Evolutionary conservation across 2,329 filamentous ascomycete species (phyloP).

Genomic region (Rhynchosporium graminicola): DNA sequence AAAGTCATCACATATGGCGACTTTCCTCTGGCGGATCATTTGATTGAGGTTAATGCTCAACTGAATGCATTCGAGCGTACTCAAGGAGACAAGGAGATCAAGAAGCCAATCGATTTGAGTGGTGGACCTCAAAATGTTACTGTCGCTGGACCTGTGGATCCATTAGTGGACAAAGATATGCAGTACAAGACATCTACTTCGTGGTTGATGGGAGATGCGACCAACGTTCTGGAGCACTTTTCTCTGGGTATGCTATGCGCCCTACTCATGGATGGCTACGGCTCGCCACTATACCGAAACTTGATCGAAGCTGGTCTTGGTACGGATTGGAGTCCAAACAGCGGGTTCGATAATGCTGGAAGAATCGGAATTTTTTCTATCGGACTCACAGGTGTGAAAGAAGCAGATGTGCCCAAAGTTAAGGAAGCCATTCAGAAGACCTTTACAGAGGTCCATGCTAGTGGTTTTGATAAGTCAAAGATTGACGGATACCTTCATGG

Average conservation of each 20-base stretch:
- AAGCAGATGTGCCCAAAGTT: conserved; percentile 75
- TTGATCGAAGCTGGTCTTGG: conserved; percentile 89
- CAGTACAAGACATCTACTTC: conserved; percentile 94
- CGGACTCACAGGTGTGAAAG: conserved; percentile 84
- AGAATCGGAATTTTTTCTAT: conserved; percentile 84
- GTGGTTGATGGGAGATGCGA: conserved; percentile 84
- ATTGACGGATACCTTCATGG: conserved; percentile 94
- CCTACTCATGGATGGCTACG: conserved; percentile 89
- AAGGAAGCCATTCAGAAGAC: conserved; percentile 74
- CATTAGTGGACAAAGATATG: conserved; percentile 79
- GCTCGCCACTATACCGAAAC: conserved; percentile 86
- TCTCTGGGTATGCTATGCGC: conserved; percentile 80
- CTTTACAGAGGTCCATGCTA: conserved; percentile 66
- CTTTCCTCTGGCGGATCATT: conserved; percentile 80
- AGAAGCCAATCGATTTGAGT: conserved; percentile 71
- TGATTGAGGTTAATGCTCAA: conserved; percentile 75
- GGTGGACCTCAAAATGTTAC: conserved; percentile 68
- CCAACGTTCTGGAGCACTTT: conserved; percentile 85
- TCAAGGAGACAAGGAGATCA: conserved; percentile 69
- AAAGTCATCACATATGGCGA: conserved; percentile 96
- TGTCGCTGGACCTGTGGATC: conserved; percentile 80
- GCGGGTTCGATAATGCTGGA: conserved; percentile 81
- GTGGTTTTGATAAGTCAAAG: conserved; percentile 86
- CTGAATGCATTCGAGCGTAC: conserved; percentile 74
- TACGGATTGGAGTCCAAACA: conserved; percentile 92